phyloP scores from a whole-genome alignment of 2,329 filamentous ascomycete genomes.

The Trichoderma hamatum region DNA sequence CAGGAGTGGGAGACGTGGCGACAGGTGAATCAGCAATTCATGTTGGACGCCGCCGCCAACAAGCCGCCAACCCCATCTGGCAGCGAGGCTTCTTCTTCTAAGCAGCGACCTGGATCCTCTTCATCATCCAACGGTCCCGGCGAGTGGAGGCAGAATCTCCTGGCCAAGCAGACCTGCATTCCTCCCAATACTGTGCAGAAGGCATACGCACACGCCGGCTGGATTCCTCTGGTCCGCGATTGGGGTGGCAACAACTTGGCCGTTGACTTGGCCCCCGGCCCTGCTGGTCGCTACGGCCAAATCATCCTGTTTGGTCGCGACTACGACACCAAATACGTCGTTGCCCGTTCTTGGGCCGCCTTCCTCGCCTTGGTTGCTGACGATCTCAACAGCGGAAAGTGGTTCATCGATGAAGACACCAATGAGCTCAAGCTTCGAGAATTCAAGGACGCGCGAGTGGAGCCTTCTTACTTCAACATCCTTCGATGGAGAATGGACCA shows the following conservation, averaged over 20 bases:
- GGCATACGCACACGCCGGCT: constrained; percentile 88
- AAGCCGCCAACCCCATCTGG: constrained; percentile 66
- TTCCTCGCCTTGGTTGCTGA: constrained; percentile 88
- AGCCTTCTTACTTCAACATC: constrained; percentile 93
- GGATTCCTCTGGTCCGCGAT: constrained; percentile 94
- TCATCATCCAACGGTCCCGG: constrained; percentile 59
- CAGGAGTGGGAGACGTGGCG: constrained; percentile 98
- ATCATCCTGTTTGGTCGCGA: constrained; percentile 96
- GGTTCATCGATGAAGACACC: constrained; percentile 88
- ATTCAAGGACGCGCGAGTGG: constrained; percentile 86
- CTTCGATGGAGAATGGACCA: constrained; percentile 94
- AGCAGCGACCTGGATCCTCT: constrained; percentile 51
- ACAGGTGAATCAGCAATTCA: constrained; percentile 86
- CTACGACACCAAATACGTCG: constrained; percentile 97
- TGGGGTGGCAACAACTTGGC: constrained; percentile 99
- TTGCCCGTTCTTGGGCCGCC: constrained; percentile 87
- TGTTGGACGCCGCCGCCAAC: constrained; percentile 62
- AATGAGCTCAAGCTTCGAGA: constrained; percentile 89
- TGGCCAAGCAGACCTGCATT: constrained; percentile 83
- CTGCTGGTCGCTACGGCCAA: constrained; percentile 90
- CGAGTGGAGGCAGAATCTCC: constrained; percentile 80
- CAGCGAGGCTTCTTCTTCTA: constrained; percentile 69
- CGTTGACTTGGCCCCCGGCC: constrained; percentile 88
- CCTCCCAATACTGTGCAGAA: constrained; percentile 86
- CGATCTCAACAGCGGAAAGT: constrained; percentile 86